These are phyloP conservation scores for Aspergillus nidulans DNA, from an alignment of 495 filamentous ascomycete species.

Conservation along the genomic window DNA sequence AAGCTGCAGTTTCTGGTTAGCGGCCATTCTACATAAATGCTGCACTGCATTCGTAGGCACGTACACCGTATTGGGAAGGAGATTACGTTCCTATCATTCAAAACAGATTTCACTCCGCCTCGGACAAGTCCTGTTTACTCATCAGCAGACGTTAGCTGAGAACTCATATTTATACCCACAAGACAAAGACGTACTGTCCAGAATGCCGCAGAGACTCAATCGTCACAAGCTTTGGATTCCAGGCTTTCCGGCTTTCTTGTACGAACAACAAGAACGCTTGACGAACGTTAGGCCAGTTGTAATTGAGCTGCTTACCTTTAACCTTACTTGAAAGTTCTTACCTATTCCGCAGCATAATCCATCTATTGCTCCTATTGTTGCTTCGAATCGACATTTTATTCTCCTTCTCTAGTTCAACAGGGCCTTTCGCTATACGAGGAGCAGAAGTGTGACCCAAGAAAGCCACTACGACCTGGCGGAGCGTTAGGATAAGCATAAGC, in stretches of 20 bases:
- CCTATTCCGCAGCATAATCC: not conserved
- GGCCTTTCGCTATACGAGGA: not conserved
- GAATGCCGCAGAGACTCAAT: constrained; percentile 29
- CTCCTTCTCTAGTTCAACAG: not conserved
- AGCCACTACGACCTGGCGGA: not conserved
- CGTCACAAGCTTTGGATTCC: constrained; percentile 31
- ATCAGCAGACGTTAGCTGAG: not conserved
- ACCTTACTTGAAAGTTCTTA: not conserved
- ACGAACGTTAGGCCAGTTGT: constrained; percentile 1
- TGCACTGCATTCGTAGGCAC: constrained; percentile 33
- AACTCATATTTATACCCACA: not conserved
- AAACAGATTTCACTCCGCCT: not conserved
- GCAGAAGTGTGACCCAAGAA: too few relatives aligned
- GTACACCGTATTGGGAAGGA: constrained; percentile 34
- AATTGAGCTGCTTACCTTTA: not conserved
- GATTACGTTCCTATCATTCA: constrained; percentile 12
- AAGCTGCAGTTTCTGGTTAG: constrained; percentile 34
- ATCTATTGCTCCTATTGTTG: not conserved
- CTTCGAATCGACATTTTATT: not conserved
- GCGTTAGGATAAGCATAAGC: constrained; percentile 3
- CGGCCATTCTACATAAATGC: constrained; percentile 36
- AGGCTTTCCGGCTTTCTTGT: constrained; percentile 20
- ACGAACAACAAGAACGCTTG: constrained; percentile 23
- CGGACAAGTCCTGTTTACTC: not conserved
- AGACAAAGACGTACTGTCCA: constrained; percentile 4